These are phyloP conservation scores for Venturia pyrina DNA, from an alignment of 2,329 filamentous ascomycete genomes.

Conservation along the genomic window DNA sequence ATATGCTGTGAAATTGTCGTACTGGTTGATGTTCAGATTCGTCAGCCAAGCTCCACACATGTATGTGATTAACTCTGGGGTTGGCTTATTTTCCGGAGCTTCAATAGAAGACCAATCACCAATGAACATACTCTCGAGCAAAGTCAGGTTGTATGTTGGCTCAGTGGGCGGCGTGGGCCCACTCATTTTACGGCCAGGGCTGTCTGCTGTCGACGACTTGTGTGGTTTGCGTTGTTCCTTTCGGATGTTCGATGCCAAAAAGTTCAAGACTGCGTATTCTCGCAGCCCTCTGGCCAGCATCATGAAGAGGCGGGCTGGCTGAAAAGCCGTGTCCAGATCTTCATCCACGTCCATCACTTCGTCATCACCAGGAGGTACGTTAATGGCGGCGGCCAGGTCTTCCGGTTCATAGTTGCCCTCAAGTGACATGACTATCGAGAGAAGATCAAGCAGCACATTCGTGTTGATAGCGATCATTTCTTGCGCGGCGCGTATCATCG, in stretches of 20 bases:
- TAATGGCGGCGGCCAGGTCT: conserved; percentile 42
- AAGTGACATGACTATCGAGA: conserved; percentile 78
- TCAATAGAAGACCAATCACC: conserved; percentile 28
- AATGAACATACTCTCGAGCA: conserved; percentile 31
- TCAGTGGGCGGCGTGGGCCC: conserved; percentile 25
- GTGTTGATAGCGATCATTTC: conserved; percentile 66
- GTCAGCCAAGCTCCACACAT: conserved; percentile 38
- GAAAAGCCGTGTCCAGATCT: conserved; percentile 45
- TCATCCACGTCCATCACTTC: conserved; percentile 5
- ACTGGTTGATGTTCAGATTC: conserved; percentile 28
- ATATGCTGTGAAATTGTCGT: conserved; percentile 27
- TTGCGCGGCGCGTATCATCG: conserved; percentile 66
- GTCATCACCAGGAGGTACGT: not conserved
- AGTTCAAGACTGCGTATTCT: conserved; percentile 25
- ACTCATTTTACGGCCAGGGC: conserved; percentile 28
- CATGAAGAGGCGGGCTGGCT: conserved; percentile 49
- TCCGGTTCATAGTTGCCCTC: conserved; percentile 70
- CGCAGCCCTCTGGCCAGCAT: conserved; percentile 44
- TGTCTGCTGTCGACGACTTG: not conserved
- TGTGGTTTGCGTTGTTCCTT: conserved; percentile 23
- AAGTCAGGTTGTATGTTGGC: conserved; percentile 18
- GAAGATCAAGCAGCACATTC: conserved; percentile 67
- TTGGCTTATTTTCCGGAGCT: conserved; percentile 19
- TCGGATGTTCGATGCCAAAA: conserved; percentile 18
- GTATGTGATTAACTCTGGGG: conserved; percentile 29